A percentile compares a stretch with the other conserved stretches of the same genome.
phyloP scores from a whole-genome alignment of 305 asterid species.

The Euphrasia arctica region DNA sequence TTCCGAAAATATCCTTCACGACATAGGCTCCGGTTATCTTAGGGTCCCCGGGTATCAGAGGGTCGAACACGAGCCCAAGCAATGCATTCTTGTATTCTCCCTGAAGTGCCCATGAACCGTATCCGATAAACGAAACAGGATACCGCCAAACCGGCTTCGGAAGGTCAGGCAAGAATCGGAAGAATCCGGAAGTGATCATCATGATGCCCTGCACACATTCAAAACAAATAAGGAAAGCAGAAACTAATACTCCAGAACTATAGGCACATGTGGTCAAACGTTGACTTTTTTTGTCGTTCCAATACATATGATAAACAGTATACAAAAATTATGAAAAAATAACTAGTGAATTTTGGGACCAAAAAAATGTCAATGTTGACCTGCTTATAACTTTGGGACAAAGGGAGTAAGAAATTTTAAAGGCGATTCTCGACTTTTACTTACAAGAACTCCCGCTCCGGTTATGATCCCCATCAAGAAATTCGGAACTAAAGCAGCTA shows the following conservation, averaged over 20 bases:
- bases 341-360: too few species aligned
- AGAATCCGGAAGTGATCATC: slow-evolving; percentile 96
- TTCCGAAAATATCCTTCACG: slow-evolving; percentile 37
- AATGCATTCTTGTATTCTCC: slow-evolving; percentile 62
- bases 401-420: too few species aligned
- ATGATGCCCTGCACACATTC: slow-evolving; percentile 59
- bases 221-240: background rate
- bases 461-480: slow-evolving; percentile 88
- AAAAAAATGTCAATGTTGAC: too few species aligned
- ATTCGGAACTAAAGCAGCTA: slow-evolving; percentile 82
- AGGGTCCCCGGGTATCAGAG: slow-evolving; percentile 46
- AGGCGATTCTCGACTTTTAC: slow-evolving; percentile 14
- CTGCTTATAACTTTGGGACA: too few species aligned
- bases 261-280: too few species aligned
- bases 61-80: slow-evolving; percentile 54
- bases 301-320: too few species aligned
- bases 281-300: too few species aligned
- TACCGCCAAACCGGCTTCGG: slow-evolving; percentile 84
- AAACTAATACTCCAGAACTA: too few species aligned
- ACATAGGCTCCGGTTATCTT: slow-evolving; percentile 50
- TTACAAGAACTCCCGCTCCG: slow-evolving; percentile 90
- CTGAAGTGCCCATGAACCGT: slow-evolving; percentile 85
- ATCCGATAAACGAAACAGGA: slow-evolving; percentile 74
- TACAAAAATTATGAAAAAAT: too few species aligned
- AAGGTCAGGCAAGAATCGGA: slow-evolving; percentile 73